phyloP scores from a whole-genome alignment of 306 rosid genomes.

The Citrullus amarus region DNA sequence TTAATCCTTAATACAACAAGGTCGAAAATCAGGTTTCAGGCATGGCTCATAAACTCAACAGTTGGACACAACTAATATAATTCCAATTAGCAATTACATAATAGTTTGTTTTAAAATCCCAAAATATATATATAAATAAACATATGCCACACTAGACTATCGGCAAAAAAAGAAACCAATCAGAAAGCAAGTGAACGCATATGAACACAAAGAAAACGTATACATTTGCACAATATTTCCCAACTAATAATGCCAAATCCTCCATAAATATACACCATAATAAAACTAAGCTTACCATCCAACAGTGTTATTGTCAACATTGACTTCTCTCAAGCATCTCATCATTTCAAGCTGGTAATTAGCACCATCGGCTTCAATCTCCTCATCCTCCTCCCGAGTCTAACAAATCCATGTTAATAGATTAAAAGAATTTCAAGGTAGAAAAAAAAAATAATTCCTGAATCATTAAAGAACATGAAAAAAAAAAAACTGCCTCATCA shows the following conservation, averaged over 20 bases:
- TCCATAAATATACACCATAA: not conserved
- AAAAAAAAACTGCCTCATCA: not conserved
- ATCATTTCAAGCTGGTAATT: conserved; percentile 99
- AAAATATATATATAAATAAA: too few species aligned
- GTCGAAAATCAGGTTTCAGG: not conserved
- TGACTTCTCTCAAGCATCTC: conserved; percentile 98
- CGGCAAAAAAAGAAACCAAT: not conserved
- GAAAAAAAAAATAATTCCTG: not conserved
- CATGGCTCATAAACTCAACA: not conserved
- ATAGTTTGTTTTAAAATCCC: too few species aligned
- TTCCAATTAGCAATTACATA: not conserved
- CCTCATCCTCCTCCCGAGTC: conserved; percentile 94
- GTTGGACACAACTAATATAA: not conserved
- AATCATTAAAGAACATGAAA: not conserved
- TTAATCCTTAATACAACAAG: not conserved
- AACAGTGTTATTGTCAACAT: conserved; percentile 93
- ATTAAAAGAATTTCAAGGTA: not conserved
- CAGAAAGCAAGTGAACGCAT: not conserved
- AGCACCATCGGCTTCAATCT: conserved; percentile 96
- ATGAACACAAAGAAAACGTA: not conserved
- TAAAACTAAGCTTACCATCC: conserved; percentile 60
- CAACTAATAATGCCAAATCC: not conserved
- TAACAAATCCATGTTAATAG: conserved; percentile 6
- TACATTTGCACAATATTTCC: not conserved
- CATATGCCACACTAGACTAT: too few species aligned